Evolutionary conservation across 176 grass and related monocot species (phyloP), one percentile per base, ranked within the genome.

Genomic region (Elaeis guineensis): DNA sequence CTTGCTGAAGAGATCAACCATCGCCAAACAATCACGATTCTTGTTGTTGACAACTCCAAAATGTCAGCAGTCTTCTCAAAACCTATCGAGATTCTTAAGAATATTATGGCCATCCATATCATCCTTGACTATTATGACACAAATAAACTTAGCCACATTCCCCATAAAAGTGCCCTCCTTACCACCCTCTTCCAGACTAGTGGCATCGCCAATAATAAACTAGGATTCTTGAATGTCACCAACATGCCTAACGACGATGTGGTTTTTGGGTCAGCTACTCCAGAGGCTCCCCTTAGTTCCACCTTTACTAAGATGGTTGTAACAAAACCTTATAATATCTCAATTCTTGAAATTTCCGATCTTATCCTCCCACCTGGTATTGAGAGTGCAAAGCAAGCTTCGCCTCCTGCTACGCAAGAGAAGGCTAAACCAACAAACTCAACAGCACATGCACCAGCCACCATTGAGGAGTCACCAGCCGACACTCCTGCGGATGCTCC

Each of bases 91-190:
- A 49, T 3, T 16, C 26, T 49, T 5, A 35, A 62, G 60, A 5
- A 20, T 9, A 17, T 14, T 29, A 25, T 62, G 9, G 17, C 29
- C 16, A 19, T 48, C 60, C 60, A 62, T 17, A 17, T 62, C 60
- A 62, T 62, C 60, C 60, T 62, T 8, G 60, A 62, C 30, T 62
- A 62, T n/a, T 62, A 62, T 29, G 60, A 62, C 60, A 8, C 2
- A 0, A 29, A 21, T 3, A 62, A 62, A 25, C 6, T 62, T 3
- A 25, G 35, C 29, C 5, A 5, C 17, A 17, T 62, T n/a, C 26
- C 4, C 28, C 60, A 25, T 3, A 5, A 19, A 1, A 35, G 17
- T 16, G 19, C 17, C 30, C 29, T 62, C 60, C 17, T 62, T 25
- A 62, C 60, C 17, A 62, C 60, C 60, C 60, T 62, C 17, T 62